Percentiles rank a stretch among this genome's conserved stretches.
phyloP scores from a whole-genome alignment of 331 rosid genomes.

The Telfairia occidentalis region DNA sequence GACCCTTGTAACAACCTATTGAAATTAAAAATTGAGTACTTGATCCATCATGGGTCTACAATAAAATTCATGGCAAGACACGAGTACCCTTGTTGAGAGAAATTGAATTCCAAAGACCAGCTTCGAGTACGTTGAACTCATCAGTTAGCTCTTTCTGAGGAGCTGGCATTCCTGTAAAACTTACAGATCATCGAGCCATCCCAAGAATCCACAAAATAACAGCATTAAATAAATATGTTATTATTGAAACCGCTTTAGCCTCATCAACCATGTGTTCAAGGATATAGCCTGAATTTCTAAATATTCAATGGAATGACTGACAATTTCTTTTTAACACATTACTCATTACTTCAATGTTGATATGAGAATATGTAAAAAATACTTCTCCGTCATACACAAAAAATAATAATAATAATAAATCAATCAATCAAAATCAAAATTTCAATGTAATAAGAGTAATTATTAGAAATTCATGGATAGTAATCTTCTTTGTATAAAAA shows the following conservation, averaged over 20 bases:
- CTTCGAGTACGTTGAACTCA: constrained; percentile 86
- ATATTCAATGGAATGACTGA: neutral
- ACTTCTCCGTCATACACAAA: neutral
- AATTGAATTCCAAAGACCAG: constrained; percentile 83
- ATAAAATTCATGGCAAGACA: neutral
- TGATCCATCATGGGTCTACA: constrained; percentile 5
- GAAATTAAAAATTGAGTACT: constrained; percentile 17
- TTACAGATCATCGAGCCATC: neutral
- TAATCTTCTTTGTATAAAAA: too few relatives aligned
- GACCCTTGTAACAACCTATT: constrained; percentile 77
- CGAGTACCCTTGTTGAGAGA: constrained; percentile 61
- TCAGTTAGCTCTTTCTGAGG: constrained; percentile 83
- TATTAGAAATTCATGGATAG: neutral
- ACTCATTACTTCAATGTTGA: neutral
- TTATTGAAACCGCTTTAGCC: neutral
- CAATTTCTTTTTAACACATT: neutral
- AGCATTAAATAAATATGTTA: neutral
- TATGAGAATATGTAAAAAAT: neutral
- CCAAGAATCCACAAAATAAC: neutral
- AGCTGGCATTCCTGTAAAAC: constrained; percentile 74
- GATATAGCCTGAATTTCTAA: too few relatives aligned
- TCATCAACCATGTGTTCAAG: neutral
- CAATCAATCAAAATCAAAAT: too few relatives aligned
- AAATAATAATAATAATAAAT: too few relatives aligned
- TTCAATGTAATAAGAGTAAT: neutral